Percentiles rank a stretch among this genome's conserved stretches.
phyloP scores from a whole-genome alignment of 192 early-diverging fungal genomes.

The Paraglomus brasilianum region DNA sequence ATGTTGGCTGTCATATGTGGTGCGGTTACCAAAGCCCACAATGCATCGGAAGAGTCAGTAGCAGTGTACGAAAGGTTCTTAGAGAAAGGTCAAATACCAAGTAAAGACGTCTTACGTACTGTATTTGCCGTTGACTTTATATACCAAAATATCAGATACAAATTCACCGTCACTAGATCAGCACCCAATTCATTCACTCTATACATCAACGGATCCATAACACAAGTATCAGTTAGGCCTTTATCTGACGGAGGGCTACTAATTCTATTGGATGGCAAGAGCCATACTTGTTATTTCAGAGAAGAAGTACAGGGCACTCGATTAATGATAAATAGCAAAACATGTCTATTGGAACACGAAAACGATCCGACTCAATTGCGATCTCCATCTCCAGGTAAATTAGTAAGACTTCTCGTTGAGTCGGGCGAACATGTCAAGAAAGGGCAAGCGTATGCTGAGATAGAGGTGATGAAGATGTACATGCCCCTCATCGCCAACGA shows the following conservation, averaged over 20 bases:
- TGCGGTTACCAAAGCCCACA: slow-evolving; percentile 84
- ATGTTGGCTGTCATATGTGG: slow-evolving; percentile 91
- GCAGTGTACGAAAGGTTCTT: slow-evolving; percentile 78
- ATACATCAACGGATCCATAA: slow-evolving; percentile 77
- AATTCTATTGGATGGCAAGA: slow-evolving; percentile 86
- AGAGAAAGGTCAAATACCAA: slow-evolving; percentile 92
- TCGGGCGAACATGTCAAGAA: slow-evolving; percentile 87
- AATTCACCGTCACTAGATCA: slow-evolving; percentile 77
- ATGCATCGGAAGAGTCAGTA: slow-evolving; percentile 58
- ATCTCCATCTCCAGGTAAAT: slow-evolving; percentile 94
- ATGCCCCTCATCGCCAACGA: slow-evolving; percentile 94
- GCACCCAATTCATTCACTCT: slow-evolving; percentile 80
- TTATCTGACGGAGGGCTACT: slow-evolving; percentile 92
- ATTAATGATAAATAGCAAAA: slow-evolving; percentile 89
- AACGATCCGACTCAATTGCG: slow-evolving; percentile 96
- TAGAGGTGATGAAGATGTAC: slow-evolving; percentile 99
- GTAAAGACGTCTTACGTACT: slow-evolving; percentile 69
- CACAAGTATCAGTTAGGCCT: slow-evolving; percentile 79
- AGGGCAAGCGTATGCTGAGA: slow-evolving; percentile 95
- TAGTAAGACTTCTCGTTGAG: slow-evolving; percentile 91
- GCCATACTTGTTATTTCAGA: slow-evolving; percentile 88
- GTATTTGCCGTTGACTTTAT: slow-evolving; percentile 87
- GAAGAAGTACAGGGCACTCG: slow-evolving; percentile 87
- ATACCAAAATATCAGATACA: slow-evolving; percentile 88
- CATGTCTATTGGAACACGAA: slow-evolving; percentile 92